These are phyloP conservation scores for Letharia lupina DNA, from an alignment of 495 filamentous ascomycete species.

Conservation along the genomic window DNA sequence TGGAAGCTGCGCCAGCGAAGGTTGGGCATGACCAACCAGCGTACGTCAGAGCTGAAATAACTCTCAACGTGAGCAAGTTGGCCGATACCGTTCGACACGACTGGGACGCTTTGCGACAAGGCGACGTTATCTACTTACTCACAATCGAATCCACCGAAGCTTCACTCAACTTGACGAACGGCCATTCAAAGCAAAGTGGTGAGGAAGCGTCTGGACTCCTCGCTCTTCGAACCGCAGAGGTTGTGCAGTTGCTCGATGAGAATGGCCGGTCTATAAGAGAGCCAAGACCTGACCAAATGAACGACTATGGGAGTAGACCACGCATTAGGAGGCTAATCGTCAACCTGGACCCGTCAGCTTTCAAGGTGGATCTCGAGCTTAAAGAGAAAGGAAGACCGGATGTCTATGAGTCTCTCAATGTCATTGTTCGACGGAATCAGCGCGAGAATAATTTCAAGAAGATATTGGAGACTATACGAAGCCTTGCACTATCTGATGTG, in stretches of 20 bases:
- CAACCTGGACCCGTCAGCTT: slow-evolving; percentile 69
- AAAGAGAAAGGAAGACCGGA: slow-evolving; percentile 57
- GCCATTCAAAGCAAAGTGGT: slow-evolving; percentile 41
- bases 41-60: slow-evolving; percentile 75
- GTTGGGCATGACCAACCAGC: slow-evolving; percentile 85
- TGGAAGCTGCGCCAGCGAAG: slow-evolving; percentile 74
- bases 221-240: slow-evolving; percentile 70
- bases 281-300: slow-evolving; percentile 38
- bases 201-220: slow-evolving; percentile 56
- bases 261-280: slow-evolving; percentile 70
- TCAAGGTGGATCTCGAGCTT: slow-evolving; percentile 66
- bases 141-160: slow-evolving; percentile 54
- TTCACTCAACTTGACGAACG: slow-evolving; percentile 47
- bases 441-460: slow-evolving; percentile 98
- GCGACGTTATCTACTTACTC: slow-evolving; percentile 85
- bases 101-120: slow-evolving; percentile 83
- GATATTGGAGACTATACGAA: slow-evolving; percentile 82
- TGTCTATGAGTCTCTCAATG: slow-evolving; percentile 78
- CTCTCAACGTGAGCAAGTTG: slow-evolving; percentile 74
- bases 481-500: slow-evolving; percentile 75
- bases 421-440: slow-evolving; percentile 73
- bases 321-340: slow-evolving; percentile 64
- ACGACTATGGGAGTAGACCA: slow-evolving; percentile 46
- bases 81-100: slow-evolving; percentile 67
- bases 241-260: slow-evolving; percentile 83